These are phyloP conservation scores for Trichoderma sp. DNA, from an alignment of 2,329 filamentous ascomycete species.

Conservation along the genomic window DNA sequence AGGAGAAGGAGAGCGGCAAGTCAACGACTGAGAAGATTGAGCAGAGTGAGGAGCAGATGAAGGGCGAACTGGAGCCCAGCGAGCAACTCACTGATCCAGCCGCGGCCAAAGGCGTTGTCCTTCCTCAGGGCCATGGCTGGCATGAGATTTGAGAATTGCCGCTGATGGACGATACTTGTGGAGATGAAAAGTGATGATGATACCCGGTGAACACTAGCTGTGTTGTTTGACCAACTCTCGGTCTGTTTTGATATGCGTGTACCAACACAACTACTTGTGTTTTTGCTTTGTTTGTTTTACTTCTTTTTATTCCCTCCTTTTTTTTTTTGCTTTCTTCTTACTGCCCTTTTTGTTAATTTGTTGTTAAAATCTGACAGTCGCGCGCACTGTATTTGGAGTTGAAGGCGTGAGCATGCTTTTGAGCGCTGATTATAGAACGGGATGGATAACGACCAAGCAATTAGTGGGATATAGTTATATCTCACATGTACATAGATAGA, in stretches of 20 bases:
- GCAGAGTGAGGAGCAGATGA: constrained; percentile 42
- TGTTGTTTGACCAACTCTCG: neutral
- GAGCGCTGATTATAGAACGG: neutral
- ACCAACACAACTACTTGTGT: neutral
- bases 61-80: constrained; percentile 43
- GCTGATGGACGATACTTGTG: neutral
- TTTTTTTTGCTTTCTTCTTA: neutral
- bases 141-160: constrained; percentile 51
- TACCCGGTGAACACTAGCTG: neutral
- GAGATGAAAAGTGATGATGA: neutral
- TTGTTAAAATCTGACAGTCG: neutral
- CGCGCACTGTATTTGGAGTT: neutral
- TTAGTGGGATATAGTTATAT: neutral
- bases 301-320: neutral
- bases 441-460: constrained; percentile 4
- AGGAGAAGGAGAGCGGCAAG: constrained; percentile 39
- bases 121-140: constrained; percentile 54
- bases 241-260: neutral
- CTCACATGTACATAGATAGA: neutral
- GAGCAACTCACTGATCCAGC: constrained; percentile 32
- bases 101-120: neutral
- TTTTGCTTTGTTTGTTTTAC: neutral
- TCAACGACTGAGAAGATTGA: constrained; percentile 41
- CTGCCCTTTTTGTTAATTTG: neutral
- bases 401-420: neutral